A percentile compares a stretch with the other conserved stretches of the same genome.
These are phyloP conservation scores for Chaetomiaceae sp. DNA, from an alignment of 2,329 filamentous ascomycete genomes.

Conservation along the genomic window DNA sequence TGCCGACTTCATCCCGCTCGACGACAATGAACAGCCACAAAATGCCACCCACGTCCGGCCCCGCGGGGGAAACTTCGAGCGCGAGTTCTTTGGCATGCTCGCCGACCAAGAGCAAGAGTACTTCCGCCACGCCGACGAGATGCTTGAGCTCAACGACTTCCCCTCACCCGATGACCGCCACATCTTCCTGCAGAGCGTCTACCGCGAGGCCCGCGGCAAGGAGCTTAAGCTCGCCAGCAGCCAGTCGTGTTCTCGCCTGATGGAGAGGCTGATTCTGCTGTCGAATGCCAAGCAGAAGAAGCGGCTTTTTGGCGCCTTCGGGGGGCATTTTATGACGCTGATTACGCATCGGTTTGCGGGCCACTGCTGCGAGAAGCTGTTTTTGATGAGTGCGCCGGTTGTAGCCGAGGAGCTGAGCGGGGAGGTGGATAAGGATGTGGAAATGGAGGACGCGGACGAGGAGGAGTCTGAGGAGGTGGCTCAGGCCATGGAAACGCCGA, in stretches of 20 bases:
- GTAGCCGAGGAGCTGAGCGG: slow-evolving; percentile 68
- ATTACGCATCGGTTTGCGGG: slow-evolving; percentile 95
- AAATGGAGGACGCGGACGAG: slow-evolving; percentile 36
- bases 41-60: background rate
- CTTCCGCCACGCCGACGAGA: slow-evolving; percentile 82
- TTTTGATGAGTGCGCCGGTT: slow-evolving; percentile 73
- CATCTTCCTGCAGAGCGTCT: slow-evolving; percentile 75
- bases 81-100: slow-evolving; percentile 87
- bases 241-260: slow-evolving; percentile 87
- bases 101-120: slow-evolving; percentile 93
- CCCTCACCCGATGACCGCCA: slow-evolving; percentile 66
- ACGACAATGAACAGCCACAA: slow-evolving; percentile 20
- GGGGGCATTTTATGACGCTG: slow-evolving; percentile 79
- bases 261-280: slow-evolving; percentile 85
- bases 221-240: slow-evolving; percentile 95
- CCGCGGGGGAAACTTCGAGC: slow-evolving; percentile 42
- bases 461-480: slow-evolving; percentile 37
- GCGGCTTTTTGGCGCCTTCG: slow-evolving; percentile 78
- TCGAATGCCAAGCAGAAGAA: slow-evolving; percentile 79
- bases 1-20: slow-evolving; percentile 26
- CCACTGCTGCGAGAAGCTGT: slow-evolving; percentile 93
- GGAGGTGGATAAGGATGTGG: slow-evolving; percentile 38
- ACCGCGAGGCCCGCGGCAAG: slow-evolving; percentile 81
- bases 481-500: slow-evolving; percentile 53
- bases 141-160: slow-evolving; percentile 88